Base-by-base conservation (phyloP, 192 early-diverging fungal species). In the Backusella parvicylindrica region DNA sequence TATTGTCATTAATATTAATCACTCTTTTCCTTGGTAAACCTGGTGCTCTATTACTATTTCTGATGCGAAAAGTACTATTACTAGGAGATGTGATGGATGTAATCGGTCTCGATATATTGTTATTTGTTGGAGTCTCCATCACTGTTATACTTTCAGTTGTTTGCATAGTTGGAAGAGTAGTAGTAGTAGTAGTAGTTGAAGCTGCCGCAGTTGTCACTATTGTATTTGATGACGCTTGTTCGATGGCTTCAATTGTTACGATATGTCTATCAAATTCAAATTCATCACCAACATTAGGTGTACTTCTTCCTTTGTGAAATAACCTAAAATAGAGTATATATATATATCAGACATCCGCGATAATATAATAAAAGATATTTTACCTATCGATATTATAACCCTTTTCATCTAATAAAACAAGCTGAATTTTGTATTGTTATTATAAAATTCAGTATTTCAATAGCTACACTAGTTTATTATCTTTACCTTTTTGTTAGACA, bases 211-310 rank as follows among this genome's bases (percentile, higher is more conserved):
- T 28, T 26, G 18, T 21, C n/a, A 6, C 4, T 47, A 9, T 56
- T 3, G 68, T n/a, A 37, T 41, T 56, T n/a, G 41, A 40, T 33
- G 64, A 6, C 3, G 64, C n/a, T 50, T 60, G 26, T n/a, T 71
- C 73, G 56, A 84, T 30, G 15, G 76, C 41, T 43, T 87, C 86
- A 9, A 87, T 66, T 30, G 84, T 85, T 6, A 85, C 75, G 60
- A 87, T 26, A 36, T 85, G 84, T 40, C 70, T 72, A 38, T 87
- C 86, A 80, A 87, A 85, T 30, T 87, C 86, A 47, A 87, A 50
- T 71, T 87, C 86, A 69, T 87, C 86, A 7, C 84, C 86, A 2
- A 75, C 74, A 15, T 30, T 32, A 6, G 68, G 67, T 37, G 41
- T 23, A 2, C 33, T 33, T 28, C 53, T 60, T 18, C 56, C 73